These are phyloP conservation scores for Tylopilus intermedius DNA, from an alignment of 768 basidiomycete genomes.

Conservation along the genomic window DNA sequence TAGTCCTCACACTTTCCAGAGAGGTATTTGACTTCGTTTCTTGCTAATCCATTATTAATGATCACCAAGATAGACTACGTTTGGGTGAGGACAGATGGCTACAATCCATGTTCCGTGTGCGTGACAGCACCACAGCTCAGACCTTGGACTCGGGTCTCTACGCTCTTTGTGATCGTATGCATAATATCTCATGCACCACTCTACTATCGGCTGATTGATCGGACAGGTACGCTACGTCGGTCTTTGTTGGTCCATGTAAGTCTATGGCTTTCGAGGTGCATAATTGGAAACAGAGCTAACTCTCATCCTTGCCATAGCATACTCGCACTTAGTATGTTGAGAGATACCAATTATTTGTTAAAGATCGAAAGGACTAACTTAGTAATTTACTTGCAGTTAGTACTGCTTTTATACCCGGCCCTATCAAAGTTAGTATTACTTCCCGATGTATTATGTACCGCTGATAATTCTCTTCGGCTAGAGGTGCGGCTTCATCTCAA, in stretches of 20 bases:
- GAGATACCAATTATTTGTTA: not conserved
- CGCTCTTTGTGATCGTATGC: conserved; percentile 8
- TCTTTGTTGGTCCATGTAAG: not conserved
- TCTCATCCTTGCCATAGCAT: not conserved
- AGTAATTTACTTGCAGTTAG: not conserved
- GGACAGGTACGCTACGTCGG: not conserved
- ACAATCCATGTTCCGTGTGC: too few relatives aligned
- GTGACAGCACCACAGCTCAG: not conserved
- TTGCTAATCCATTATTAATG: not conserved
- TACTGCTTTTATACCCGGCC: not conserved
- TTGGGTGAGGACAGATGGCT: conserved; percentile 3
- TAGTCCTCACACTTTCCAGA: conserved; percentile 13
- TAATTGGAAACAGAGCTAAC: too few relatives aligned
- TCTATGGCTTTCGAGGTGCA: not conserved
- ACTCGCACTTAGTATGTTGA: not conserved
- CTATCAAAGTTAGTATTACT: not conserved
- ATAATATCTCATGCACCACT: not conserved
- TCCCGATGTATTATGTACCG: too few relatives aligned
- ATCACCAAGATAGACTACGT: conserved; percentile 8
- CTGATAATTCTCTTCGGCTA: not conserved
- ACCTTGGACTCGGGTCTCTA: conserved; percentile 6
- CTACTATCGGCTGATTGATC: too few relatives aligned
- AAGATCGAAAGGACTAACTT: not conserved
- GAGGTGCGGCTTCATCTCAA: not conserved
- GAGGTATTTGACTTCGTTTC: conserved; percentile 2